Evolutionary conservation across 805 yeast species (phyloP).

Genomic region (Maudiozyma barnettii): DNA sequence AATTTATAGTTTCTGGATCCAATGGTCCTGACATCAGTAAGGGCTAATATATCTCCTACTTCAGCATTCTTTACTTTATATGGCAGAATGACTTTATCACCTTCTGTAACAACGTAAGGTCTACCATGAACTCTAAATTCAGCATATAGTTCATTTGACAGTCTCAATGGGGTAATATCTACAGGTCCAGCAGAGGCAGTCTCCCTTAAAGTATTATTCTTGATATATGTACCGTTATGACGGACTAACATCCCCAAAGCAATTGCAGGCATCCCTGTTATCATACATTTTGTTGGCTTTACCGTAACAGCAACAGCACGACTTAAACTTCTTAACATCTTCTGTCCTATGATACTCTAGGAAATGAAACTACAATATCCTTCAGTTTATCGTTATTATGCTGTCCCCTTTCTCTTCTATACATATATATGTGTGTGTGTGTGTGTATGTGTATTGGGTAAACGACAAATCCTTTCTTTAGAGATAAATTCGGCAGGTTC

Average conservation of each 20-base stretch:
- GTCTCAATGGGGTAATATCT: conserved; percentile 54
- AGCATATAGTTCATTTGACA: conserved; percentile 68
- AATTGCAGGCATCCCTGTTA: no score
- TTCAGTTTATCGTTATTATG: no score
- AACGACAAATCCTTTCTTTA: no score
- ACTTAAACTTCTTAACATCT: background rate
- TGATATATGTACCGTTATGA: background rate
- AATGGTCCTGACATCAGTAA: conserved; percentile 67
- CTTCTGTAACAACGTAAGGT: conserved; percentile 82
- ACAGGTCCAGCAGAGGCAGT: background rate
- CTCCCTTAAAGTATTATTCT: background rate
- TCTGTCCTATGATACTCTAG: no score
- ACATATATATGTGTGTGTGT: no score
- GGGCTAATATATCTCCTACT: conserved; percentile 72
- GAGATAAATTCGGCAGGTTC: no score
- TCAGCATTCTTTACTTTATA: conserved; percentile 64
- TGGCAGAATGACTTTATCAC: conserved; percentile 77
- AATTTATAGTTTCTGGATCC: conserved; percentile 80
- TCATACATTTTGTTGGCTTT: background rate
- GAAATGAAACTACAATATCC: no score
- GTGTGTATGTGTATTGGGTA: no score
- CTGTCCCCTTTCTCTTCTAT: no score
- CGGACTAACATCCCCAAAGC: background rate
- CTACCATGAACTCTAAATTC: conserved; percentile 71
- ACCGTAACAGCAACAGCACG: background rate